A percentile compares a stretch with the other conserved stretches of the same genome.
Conservation (phyloP, 495 filamentous ascomycete species). For the Aspergillus homomorphus region DNA sequence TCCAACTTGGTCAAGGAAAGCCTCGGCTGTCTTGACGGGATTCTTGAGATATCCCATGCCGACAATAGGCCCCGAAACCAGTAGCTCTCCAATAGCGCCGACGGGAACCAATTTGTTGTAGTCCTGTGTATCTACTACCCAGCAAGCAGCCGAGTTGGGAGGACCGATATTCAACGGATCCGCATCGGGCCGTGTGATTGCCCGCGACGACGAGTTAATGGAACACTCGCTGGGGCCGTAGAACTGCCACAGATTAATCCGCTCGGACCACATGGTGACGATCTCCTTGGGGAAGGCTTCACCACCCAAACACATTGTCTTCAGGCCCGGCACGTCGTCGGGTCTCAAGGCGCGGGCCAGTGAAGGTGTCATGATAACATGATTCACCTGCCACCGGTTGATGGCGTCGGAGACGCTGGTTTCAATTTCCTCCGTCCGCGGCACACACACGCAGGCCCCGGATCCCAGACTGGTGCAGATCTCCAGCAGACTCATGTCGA, state of each 20-base stretch:
- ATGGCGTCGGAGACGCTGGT: neutral
- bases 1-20: neutral
- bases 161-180: neutral
- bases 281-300: neutral
- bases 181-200: neutral
- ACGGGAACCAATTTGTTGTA: slow-evolving; percentile 22
- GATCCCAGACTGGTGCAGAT: neutral
- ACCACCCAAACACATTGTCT: neutral
- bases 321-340: neutral
- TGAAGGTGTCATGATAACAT: neutral
- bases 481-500: neutral
- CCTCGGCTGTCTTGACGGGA: neutral
- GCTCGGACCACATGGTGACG: neutral
- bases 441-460: neutral
- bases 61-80: slow-evolving; percentile 26
- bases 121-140: slow-evolving; percentile 23
- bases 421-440: neutral
- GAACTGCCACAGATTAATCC: neutral
- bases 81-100: slow-evolving; percentile 29
- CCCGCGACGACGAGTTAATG: neutral
- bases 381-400: neutral
- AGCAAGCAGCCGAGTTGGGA: slow-evolving; percentile 1
- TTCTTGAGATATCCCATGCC: slow-evolving; percentile 30
- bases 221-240: neutral
- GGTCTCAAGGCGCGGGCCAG: neutral